phyloP scores from a whole-genome alignment of 2,329 filamentous ascomycete species.

The Escovopsis sp. region DNA sequence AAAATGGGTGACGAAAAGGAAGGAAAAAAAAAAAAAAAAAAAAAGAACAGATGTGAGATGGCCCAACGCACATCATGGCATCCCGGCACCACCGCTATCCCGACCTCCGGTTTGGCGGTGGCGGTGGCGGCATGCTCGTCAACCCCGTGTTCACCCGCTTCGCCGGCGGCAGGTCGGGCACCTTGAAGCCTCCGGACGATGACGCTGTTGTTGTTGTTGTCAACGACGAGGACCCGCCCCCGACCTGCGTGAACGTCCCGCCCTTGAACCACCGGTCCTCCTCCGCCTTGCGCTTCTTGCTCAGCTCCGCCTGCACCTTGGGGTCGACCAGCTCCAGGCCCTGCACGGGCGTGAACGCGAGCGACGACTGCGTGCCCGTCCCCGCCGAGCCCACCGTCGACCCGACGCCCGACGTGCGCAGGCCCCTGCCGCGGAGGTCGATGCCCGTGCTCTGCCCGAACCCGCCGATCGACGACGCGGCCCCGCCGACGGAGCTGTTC shows the following conservation, averaged over 20 bases:
- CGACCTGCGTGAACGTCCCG: conserved; percentile 88
- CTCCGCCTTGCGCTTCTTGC: conserved; percentile 80
- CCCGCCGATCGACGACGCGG: conserved; percentile 68
- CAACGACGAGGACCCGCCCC: conserved; percentile 17
- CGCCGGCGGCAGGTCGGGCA: conserved; percentile 55
- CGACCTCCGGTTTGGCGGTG: conserved; percentile 10
- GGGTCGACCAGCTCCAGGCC: conserved; percentile 92
- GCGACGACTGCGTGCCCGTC: conserved; percentile 66
- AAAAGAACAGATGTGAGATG: neutral
- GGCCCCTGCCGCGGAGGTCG: conserved; percentile 62
- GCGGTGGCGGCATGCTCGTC: conserved; percentile 15
- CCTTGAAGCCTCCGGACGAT: conserved; percentile 59
- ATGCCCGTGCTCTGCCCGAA: conserved; percentile 51
- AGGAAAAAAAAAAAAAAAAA: neutral
- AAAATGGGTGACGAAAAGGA: no score
- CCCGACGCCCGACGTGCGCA: conserved; percentile 72
- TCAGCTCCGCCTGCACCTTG: conserved; percentile 76
- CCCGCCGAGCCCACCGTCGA: conserved; percentile 39
- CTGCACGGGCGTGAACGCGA: conserved; percentile 90
- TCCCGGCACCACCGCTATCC: neutral
- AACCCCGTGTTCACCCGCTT: conserved; percentile 47
- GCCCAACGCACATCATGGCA: neutral
- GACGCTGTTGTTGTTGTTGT: no score
- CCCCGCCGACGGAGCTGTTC: conserved; percentile 43
- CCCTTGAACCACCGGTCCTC: conserved; percentile 95